Evolutionary conservation across 306 rosid genomes (phyloP).

Genomic region (Pachyrhizus erosus): DNA sequence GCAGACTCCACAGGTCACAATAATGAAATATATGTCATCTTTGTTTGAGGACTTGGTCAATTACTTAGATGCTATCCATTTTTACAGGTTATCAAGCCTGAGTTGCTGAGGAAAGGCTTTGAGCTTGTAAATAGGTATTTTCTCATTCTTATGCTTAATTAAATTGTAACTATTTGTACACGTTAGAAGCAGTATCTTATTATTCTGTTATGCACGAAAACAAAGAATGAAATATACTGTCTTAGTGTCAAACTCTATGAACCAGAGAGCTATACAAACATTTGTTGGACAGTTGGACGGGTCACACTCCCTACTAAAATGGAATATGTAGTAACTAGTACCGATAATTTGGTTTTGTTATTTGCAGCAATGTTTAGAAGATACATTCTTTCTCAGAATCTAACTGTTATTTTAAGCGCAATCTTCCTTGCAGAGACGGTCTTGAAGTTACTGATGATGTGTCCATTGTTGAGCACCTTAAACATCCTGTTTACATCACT

Average conservation of each 20-base stretch:
- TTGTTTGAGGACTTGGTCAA: slow-evolving; percentile 18
- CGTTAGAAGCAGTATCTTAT: slow-evolving; percentile 11
- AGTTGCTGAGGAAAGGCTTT: slow-evolving; percentile 87
- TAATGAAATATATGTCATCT: slow-evolving; percentile 26
- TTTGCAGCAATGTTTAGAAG: slow-evolving; percentile 8
- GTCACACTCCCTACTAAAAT: background rate
- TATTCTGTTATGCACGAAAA: slow-evolving; percentile 1
- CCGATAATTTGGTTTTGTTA: slow-evolving; percentile 28
- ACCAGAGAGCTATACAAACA: slow-evolving; percentile 8
- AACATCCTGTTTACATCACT: slow-evolving; percentile 83
- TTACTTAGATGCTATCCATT: slow-evolving; percentile 33
- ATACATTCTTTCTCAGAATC: slow-evolving; percentile 22
- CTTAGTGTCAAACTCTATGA: background rate
- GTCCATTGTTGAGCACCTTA: slow-evolving; percentile 87
- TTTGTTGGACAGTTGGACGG: background rate
- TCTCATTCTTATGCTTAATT: slow-evolving; percentile 30
- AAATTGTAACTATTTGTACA: slow-evolving; percentile 7
- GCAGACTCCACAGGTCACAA: slow-evolving; percentile 96
- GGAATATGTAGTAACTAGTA: slow-evolving; percentile 18
- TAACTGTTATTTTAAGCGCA: slow-evolving; percentile 27
- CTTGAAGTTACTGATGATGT: slow-evolving; percentile 98
- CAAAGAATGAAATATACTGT: background rate
- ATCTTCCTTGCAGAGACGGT: slow-evolving; percentile 66
- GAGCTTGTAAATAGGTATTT: slow-evolving; percentile 89
- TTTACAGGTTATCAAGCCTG: slow-evolving; percentile 80